phyloP scores from a whole-genome alignment of 208 protist species.

The Leishmania aethiopica region DNA sequence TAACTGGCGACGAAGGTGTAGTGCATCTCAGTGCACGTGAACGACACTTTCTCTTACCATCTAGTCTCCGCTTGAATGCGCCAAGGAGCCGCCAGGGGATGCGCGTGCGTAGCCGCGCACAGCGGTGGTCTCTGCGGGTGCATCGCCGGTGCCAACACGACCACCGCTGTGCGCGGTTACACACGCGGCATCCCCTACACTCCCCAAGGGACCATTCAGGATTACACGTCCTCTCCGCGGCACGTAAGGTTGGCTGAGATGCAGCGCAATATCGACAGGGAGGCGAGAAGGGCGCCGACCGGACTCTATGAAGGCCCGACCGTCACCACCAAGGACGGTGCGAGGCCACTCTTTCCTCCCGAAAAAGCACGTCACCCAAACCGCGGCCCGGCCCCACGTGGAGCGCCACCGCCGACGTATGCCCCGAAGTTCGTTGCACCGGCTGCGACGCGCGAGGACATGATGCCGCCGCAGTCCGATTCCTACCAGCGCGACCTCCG shows the following conservation, averaged over 20 bases:
- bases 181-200: slow-evolving; percentile 68
- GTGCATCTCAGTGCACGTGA: background rate
- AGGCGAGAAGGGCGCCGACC: slow-evolving; percentile 35
- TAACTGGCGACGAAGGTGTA: background rate
- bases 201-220: slow-evolving; percentile 66
- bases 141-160: background rate
- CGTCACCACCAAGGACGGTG: slow-evolving; percentile 44
- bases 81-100: background rate
- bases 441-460: background rate
- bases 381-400: background rate
- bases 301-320: slow-evolving; percentile 58
- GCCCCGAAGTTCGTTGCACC: slow-evolving; percentile 9
- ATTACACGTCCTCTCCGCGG: slow-evolving; percentile 64
- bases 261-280: slow-evolving; percentile 56
- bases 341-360: slow-evolving; percentile 35
- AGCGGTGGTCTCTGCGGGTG: background rate
- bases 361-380: slow-evolving; percentile 9
- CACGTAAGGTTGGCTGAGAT: slow-evolving; percentile 51
- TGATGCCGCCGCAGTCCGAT: slow-evolving; percentile 24
- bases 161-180: slow-evolving; percentile 12
- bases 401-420: slow-evolving; percentile 1
- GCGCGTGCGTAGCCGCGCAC: background rate
- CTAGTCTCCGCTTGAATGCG: background rate
- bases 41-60: background rate
- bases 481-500: slow-evolving; percentile 49